Evolutionary conservation across 768 basidiomycete genomes (phyloP).

Genomic region (Mycena galericulata): DNA sequence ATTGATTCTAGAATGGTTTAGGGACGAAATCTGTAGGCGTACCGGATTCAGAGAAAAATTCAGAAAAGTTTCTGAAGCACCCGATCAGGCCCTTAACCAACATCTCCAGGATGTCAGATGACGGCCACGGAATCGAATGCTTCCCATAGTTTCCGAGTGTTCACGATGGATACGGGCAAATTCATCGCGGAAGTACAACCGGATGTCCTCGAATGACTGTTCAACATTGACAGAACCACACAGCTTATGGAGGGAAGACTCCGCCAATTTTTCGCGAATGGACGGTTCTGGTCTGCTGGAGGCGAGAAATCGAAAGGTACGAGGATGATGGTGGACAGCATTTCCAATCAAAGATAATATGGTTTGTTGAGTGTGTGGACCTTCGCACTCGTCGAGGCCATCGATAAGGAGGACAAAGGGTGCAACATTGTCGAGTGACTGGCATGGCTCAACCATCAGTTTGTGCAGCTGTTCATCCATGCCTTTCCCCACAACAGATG

Average conservation of each 20-base stretch:
- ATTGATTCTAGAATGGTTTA: not conserved
- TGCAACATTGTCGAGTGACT: not conserved
- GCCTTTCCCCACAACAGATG: not conserved
- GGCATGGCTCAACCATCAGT: constrained; percentile 2
- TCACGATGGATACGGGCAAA: constrained; percentile 8
- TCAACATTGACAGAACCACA: not conserved
- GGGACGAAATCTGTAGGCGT: not conserved
- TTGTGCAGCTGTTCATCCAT: not conserved
- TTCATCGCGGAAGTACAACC: not conserved
- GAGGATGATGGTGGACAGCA: not conserved
- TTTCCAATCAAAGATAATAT: not conserved
- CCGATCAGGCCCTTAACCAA: not conserved
- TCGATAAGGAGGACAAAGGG: not conserved
- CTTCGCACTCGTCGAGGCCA: too few species aligned
- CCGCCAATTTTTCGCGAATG: not conserved
- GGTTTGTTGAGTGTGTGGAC: not conserved
- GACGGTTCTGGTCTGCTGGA: constrained; percentile 6
- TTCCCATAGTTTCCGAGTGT: not conserved
- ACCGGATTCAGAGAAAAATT: not conserved
- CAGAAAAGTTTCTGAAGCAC: not conserved
- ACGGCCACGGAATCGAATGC: not conserved
- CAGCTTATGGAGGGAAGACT: not conserved
- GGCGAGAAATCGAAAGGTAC: not conserved
- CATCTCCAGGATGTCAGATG: not conserved
- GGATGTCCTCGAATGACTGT: not conserved